Evolutionary conservation across 148 eudicot genomes (phyloP), one percentile per base, ranked within the genome.

Genomic region (Rheum nobile): DNA sequence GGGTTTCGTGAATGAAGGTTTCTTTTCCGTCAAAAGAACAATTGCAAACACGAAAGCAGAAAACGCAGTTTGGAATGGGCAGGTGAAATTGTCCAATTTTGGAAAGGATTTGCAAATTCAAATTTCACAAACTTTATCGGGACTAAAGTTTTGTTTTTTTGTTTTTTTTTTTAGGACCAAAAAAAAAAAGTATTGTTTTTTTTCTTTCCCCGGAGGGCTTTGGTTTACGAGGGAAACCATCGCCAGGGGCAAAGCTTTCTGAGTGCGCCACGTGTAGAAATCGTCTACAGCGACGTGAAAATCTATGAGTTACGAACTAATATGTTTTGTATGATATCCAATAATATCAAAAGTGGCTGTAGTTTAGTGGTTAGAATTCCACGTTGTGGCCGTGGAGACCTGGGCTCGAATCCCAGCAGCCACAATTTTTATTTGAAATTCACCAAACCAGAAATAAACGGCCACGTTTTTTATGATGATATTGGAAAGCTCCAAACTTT

Each of bases 311-410:
- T 46, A 2, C n/a, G n/a, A n/a, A n/a, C n/a, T n/a, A n/a, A n/a
- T n/a, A n/a, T n/a, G n/a, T n/a, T n/a, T n/a, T n/a, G n/a, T n/a
- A n/a, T n/a, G n/a, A 13, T 46, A 14, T 16, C 0, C 19, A 13
- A 46, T 17, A 6, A 31, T 37, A 75, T 0, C 47, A 43, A 41
- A 48, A 6, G 65, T 34, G 37, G 47, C 71, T 76, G n/a, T 69
- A 29, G 16, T 46, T 50, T 48, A 38, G 37, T 68, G 71, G 71
- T 68, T 26, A 68, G 71, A 68, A 68, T 68, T 68, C 71, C 71
- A 68, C 44, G 67, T 48, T 70, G 79, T 80, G 79, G 80, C 80
- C 76, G 80, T 77, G 80, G 76, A 77, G 80, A 77, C 80, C 80
- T 72, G 76, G 76, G 80, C 80, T 72, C 76, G 76, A 72, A 77